These are phyloP conservation scores for Hypoxylon subgilvum DNA, from an alignment of 495 filamentous ascomycete species.

Conservation along the genomic window DNA sequence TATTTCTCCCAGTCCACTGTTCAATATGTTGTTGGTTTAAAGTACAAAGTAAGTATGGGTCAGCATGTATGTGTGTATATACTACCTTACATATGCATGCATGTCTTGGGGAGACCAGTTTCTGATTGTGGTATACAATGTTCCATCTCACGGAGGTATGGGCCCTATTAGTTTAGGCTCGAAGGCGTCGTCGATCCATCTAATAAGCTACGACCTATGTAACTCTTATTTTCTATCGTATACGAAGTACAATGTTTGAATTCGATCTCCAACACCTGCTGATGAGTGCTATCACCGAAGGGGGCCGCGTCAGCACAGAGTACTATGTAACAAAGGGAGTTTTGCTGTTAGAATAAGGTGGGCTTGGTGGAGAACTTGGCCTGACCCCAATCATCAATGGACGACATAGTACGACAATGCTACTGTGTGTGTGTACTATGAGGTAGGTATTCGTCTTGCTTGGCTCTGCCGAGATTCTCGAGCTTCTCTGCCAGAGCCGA, in stretches of 20 bases:
- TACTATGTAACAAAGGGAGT: slow-evolving; percentile 31
- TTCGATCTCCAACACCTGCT: slow-evolving; percentile 22
- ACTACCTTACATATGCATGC: not conserved
- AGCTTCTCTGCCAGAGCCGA: slow-evolving; percentile 25
- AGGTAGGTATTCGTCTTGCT: slow-evolving; percentile 17
- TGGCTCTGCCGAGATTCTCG: slow-evolving; percentile 37
- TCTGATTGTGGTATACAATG: slow-evolving; percentile 33
- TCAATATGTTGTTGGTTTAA: too few relatives aligned
- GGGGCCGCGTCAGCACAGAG: slow-evolving; percentile 38
- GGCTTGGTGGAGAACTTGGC: slow-evolving; percentile 26
- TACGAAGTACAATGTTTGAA: too few relatives aligned
- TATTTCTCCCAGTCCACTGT: slow-evolving; percentile 14
- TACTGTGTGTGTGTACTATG: too few relatives aligned
- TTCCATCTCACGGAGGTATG: slow-evolving; percentile 34
- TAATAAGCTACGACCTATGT: slow-evolving; percentile 32
- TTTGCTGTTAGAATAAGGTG: slow-evolving; percentile 38
- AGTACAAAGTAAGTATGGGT: too few relatives aligned
- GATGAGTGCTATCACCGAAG: slow-evolving; percentile 37
- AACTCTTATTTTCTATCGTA: slow-evolving; percentile 22
- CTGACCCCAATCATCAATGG: slow-evolving; percentile 10
- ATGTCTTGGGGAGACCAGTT: slow-evolving; percentile 20
- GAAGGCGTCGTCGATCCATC: slow-evolving; percentile 19
- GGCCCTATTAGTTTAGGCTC: slow-evolving; percentile 39
- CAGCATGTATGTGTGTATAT: not conserved
- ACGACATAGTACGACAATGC: too few relatives aligned